Evolutionary conservation across 345 rosid species (phyloP).

Genomic region (Clausena lansium): DNA sequence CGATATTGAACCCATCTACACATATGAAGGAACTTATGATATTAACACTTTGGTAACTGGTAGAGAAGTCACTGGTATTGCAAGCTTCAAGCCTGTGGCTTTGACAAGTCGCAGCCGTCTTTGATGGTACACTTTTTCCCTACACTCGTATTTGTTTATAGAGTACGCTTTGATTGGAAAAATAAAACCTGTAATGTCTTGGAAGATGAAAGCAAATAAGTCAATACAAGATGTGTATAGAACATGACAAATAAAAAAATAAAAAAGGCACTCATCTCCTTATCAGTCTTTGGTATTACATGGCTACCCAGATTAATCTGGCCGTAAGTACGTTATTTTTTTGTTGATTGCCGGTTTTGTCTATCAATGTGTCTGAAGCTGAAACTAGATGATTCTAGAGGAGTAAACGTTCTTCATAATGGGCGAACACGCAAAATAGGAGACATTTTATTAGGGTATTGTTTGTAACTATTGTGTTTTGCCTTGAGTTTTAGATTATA

Average conservation of each 20-base stretch:
- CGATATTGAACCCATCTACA: constrained; percentile 94
- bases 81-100: constrained; percentile 74
- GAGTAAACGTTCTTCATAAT: too few species aligned
- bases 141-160: not conserved
- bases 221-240: not conserved
- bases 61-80: constrained; percentile 85
- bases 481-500: too few species aligned
- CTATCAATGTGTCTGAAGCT: too few species aligned
- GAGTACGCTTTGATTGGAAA: not conserved
- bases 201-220: not conserved
- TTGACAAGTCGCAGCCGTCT: constrained; percentile 59
- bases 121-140: constrained; percentile 20
- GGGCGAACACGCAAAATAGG: too few species aligned
- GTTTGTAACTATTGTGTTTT: too few species aligned
- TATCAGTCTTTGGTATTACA: not conserved
- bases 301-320: not conserved
- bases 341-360: too few species aligned
- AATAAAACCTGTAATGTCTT: not conserved
- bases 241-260: not conserved
- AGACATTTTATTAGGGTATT: not conserved
- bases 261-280: not conserved
- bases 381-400: too few species aligned
- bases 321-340: not conserved
- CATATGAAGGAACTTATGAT: constrained; percentile 92
- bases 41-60: constrained; percentile 89